Conservation (phyloP, 164 flowering plant species). For the Vitis rupestris region DNA sequence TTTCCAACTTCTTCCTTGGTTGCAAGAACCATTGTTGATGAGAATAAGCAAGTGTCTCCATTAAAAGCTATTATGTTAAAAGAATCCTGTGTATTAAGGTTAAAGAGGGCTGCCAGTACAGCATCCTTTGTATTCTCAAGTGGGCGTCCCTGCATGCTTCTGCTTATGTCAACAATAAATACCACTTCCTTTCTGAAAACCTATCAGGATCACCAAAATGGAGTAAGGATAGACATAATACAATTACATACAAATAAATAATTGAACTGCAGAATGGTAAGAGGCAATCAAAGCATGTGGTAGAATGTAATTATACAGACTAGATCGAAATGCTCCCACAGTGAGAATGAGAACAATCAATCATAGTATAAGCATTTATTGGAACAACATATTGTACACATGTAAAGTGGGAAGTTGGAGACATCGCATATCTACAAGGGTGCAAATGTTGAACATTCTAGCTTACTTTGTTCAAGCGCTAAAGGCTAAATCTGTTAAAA, state of each 20-base stretch:
- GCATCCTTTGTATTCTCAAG: conserved; percentile 60
- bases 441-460: too few relatives aligned
- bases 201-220: conserved; percentile 35
- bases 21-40: conserved; percentile 65
- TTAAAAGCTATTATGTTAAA: conserved; percentile 82
- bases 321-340: too few relatives aligned
- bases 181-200: conserved; percentile 73
- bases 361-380: too few relatives aligned
- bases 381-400: too few relatives aligned
- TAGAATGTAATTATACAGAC: too few relatives aligned
- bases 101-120: conserved; percentile 44
- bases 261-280: neutral
- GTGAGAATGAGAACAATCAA: too few relatives aligned
- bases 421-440: too few relatives aligned
- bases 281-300: neutral
- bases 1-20: conserved; percentile 46
- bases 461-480: too few relatives aligned
- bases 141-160: conserved; percentile 76
- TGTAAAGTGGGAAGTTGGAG: too few relatives aligned
- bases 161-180: conserved; percentile 79
- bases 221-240: neutral
- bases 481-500: too few relatives aligned
- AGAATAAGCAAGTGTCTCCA: conserved; percentile 49
- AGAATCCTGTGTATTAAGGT: conserved; percentile 55
- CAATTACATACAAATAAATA: conserved; percentile 1